Evolutionary conservation across 2,329 filamentous ascomycete species (phyloP).

Genomic region (Microcyclospora pomicola): DNA sequence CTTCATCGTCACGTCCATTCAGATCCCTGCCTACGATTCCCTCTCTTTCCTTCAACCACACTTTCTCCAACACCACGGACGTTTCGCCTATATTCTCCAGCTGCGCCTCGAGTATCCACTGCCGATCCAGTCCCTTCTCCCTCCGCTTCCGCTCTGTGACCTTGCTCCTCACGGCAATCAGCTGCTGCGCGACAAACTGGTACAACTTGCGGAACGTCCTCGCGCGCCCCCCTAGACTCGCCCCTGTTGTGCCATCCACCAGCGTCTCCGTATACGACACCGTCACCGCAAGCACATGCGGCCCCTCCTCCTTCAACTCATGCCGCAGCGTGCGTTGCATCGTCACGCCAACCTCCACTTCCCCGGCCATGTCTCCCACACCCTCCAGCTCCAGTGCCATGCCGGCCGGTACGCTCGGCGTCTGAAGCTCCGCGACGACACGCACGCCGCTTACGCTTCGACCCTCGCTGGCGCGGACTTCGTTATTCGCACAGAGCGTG

Average conservation of each 20-base stretch:
- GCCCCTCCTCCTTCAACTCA: slow-evolving; percentile 85
- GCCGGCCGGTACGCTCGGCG: slow-evolving; percentile 53
- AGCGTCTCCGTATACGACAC: slow-evolving; percentile 81
- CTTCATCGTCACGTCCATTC: slow-evolving; percentile 16
- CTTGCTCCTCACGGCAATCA: slow-evolving; percentile 83
- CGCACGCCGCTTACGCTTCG: slow-evolving; percentile 57
- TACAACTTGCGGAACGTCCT: slow-evolving; percentile 90
- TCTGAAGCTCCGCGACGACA: slow-evolving; percentile 91
- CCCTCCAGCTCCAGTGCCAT: slow-evolving; percentile 43
- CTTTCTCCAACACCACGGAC: slow-evolving; percentile 58
- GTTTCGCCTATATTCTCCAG: slow-evolving; percentile 87
- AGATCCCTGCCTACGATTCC: slow-evolving; percentile 14
- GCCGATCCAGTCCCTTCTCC: slow-evolving; percentile 18
- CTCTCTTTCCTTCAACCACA: slow-evolving; percentile 18
- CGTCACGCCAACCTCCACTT: slow-evolving; percentile 28
- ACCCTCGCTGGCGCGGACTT: slow-evolving; percentile 37
- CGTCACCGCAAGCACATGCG: slow-evolving; percentile 83
- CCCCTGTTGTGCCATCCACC: slow-evolving; percentile 26
- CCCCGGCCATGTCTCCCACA: slow-evolving; percentile 27
- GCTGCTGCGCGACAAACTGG: slow-evolving; percentile 86
- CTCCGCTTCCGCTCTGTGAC: slow-evolving; percentile 44
- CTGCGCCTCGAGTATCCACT: slow-evolving; percentile 80
- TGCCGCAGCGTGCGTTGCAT: slow-evolving; percentile 73
- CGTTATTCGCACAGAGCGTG: slow-evolving; percentile 92
- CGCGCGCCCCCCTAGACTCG: slow-evolving; percentile 44